Conservation (phyloP, 78 protist genomes). For the Creolimax fragrantissima region DNA sequence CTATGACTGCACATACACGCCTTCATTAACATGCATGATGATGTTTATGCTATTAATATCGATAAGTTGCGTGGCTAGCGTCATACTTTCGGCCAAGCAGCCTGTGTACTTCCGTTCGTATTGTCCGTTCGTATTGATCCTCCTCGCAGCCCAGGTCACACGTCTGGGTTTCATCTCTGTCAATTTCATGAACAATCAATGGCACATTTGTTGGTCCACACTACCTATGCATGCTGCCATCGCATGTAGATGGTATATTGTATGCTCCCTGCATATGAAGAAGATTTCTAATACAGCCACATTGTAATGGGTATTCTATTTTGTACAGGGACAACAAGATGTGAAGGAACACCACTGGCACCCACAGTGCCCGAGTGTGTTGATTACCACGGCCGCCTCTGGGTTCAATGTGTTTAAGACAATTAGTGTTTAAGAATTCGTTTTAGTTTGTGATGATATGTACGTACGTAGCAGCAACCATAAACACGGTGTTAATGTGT, state of each 20-base stretch:
- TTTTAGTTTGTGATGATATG: too few species aligned
- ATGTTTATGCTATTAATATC: background rate
- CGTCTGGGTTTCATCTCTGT: too few species aligned
- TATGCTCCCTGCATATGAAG: too few species aligned
- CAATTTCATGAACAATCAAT: too few species aligned
- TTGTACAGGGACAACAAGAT: slow-evolving; percentile 73
- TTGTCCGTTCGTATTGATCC: background rate
- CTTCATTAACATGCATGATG: background rate
- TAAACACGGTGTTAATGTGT: too few species aligned
- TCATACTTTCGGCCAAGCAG: background rate
- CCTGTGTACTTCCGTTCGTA: background rate
- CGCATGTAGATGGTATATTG: too few species aligned
- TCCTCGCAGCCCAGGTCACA: too few species aligned
- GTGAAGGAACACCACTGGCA: slow-evolving; percentile 91
- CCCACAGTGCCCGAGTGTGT: slow-evolving; percentile 73
- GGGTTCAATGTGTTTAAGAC: slow-evolving; percentile 77
- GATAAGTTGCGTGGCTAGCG: background rate
- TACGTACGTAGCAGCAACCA: too few species aligned
- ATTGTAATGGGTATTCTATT: too few species aligned
- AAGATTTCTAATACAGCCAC: too few species aligned
- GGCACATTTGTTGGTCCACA: too few species aligned
- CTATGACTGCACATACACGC: background rate
- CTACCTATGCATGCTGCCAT: too few species aligned
- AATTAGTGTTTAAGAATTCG: slow-evolving; percentile 3
- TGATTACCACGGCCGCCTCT: slow-evolving; percentile 66